Evolutionary conservation across 1,139 yeast genomes (phyloP), one percentile per base, ranked within the genome.

Genomic region (Suhomyces coccinellae): DNA sequence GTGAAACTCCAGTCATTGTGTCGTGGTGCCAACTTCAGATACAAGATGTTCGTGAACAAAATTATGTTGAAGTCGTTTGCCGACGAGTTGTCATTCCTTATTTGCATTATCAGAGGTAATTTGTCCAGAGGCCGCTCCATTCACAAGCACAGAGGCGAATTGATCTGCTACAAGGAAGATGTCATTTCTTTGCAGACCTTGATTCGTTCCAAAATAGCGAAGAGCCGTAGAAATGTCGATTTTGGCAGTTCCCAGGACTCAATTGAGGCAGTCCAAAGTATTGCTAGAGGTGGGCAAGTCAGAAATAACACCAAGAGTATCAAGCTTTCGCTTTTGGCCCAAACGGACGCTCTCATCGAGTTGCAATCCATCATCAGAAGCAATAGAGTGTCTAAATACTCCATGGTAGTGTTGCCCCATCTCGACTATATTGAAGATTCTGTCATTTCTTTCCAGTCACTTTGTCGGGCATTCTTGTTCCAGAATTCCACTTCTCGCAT

Each of bases 11-110:
- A 86, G 59, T 76, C 89, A 0, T 64, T 82, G 27, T 75, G 85
- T 8, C 71, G 87, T 53, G 93, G 91, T 24, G 83, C 87, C 1
- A 71, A 79, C 43, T 67, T 80, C 50, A 73, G 95, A 40, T 86
- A 83, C 59, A 66, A 66, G 24, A 70, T 83, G 69, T 83, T 82
- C 61, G 85, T 85, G 33, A 77, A 79, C 53, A 75, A 71, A 46
- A 80, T 82, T 50, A 77, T 82, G 73, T 58, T 83, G 32, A 78
- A 77, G 52, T 80, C 84, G 3, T 79, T 75, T 52, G 67, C 70
- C 4, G 78, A 74, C 16, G 80, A 77, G 48, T 63, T 82, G 29
- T 66, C 66, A 5, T 48, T 47, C 10, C 62, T 74, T 28, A 53
- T 60, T 36, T 66, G 80, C 6, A 63, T 63, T 1, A 63, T 75